Percentiles rank a stretch among this genome's conserved stretches.
Evolutionary conservation across 2,329 filamentous ascomycete species (phyloP).

Genomic region (Fusarium sp.): DNA sequence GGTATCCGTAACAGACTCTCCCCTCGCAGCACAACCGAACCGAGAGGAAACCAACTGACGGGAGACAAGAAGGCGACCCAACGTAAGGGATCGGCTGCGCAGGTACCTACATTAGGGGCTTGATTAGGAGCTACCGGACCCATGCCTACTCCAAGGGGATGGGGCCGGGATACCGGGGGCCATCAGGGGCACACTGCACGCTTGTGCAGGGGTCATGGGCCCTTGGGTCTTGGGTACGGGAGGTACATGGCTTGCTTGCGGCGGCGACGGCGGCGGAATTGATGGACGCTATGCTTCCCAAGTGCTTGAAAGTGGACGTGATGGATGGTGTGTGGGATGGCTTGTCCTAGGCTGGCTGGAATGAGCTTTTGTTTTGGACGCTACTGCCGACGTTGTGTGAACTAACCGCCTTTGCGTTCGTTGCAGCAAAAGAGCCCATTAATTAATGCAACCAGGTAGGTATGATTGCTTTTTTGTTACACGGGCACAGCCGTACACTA

Average conservation of each 20-base stretch:
- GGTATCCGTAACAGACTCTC: background rate
- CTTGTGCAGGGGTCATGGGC: slow-evolving; percentile 27
- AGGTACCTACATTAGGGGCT: slow-evolving; percentile 41
- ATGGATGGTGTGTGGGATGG: slow-evolving; percentile 11
- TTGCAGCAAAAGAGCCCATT: slow-evolving; percentile 1
- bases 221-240: slow-evolving; percentile 20
- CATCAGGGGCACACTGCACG: slow-evolving; percentile 40
- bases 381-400: slow-evolving; percentile 20
- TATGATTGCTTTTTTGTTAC: slow-evolving; percentile 23
- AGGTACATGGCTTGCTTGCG: background rate
- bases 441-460: background rate
- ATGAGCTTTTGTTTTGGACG: slow-evolving; percentile 6
- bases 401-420: slow-evolving; percentile 11
- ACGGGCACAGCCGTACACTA: background rate
- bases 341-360: slow-evolving; percentile 10
- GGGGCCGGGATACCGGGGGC: slow-evolving; percentile 29
- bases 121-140: slow-evolving; percentile 33
- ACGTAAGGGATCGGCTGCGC: slow-evolving; percentile 21
- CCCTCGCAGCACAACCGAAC: background rate
- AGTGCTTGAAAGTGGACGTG: slow-evolving; percentile 7
- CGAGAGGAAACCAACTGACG: background rate
- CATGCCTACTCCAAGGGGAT: slow-evolving; percentile 1
- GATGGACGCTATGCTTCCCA: background rate
- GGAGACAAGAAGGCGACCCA: slow-evolving; percentile 2
- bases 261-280: slow-evolving; percentile 18